Conservation (phyloP, 352 stramenopile genomes). For the Globisporangium lucens region DNA sequence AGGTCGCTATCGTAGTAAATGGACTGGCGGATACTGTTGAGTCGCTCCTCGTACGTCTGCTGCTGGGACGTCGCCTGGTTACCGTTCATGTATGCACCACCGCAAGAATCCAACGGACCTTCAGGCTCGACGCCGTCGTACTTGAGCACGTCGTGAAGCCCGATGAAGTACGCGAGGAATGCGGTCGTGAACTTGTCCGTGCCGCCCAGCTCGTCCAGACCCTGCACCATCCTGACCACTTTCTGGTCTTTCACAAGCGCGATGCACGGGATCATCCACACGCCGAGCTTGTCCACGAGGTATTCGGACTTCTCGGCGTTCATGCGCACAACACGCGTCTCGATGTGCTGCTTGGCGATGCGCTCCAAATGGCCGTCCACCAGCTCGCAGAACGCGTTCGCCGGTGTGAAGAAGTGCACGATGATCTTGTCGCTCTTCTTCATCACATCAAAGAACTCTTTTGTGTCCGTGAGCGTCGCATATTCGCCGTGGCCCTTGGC, state of each 20-base stretch:
- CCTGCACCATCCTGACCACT: constrained; percentile 94
- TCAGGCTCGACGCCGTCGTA: constrained; percentile 91
- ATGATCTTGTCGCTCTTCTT: constrained; percentile 91
- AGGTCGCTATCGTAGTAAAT: constrained; percentile 87
- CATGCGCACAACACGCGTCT: constrained; percentile 95
- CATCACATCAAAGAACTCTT: constrained; percentile 95
- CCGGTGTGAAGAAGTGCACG: constrained; percentile 95
- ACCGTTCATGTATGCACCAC: constrained; percentile 40
- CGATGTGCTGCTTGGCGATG: constrained; percentile 89
- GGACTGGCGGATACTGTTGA: constrained; percentile 78
- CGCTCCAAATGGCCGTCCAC: constrained; percentile 92
- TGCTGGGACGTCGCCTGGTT: constrained; percentile 32
- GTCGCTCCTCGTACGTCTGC: constrained; percentile 42
- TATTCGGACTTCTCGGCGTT: constrained; percentile 96
- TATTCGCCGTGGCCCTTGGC: constrained; percentile 86
- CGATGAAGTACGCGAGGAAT: constrained; percentile 91
- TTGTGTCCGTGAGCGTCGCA: constrained; percentile 86
- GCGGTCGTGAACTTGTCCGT: constrained; percentile 92
- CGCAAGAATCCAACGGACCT: constrained; percentile 56
- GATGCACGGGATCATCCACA: constrained; percentile 96
- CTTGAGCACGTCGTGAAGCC: constrained; percentile 93
- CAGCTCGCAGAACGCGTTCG: constrained; percentile 91
- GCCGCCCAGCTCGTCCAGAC: constrained; percentile 94
- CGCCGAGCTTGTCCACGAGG: constrained; percentile 94
- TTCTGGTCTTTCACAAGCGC: constrained; percentile 95